These are phyloP conservation scores for Daldinia concentrica DNA, from an alignment of 495 filamentous ascomycete species.

Conservation along the genomic window DNA sequence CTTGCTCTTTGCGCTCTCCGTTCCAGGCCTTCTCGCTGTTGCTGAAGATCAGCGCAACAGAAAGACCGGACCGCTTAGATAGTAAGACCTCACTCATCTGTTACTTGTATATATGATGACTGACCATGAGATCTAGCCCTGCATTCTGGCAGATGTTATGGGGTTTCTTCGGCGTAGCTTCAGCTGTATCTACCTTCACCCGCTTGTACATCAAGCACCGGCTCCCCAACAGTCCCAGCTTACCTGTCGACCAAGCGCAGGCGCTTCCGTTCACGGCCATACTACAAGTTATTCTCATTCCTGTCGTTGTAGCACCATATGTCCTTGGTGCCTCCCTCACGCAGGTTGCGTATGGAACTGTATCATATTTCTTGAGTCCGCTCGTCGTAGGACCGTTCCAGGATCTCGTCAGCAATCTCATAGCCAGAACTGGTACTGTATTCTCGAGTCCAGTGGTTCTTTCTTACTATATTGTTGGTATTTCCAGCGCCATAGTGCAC, in stretches of 20 bases:
- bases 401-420: conserved; percentile 3
- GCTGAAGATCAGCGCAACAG: conserved; percentile 20
- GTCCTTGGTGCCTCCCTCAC: conserved; percentile 8
- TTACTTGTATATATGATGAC: not conserved
- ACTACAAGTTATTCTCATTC: not conserved
- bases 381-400: conserved; percentile 20
- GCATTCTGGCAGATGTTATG: conserved; percentile 30
- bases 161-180: conserved; percentile 27
- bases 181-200: conserved; percentile 12
- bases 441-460: not conserved
- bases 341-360: conserved; percentile 7
- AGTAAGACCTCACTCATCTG: conserved; percentile 11
- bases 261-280: conserved; percentile 27
- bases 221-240: conserved; percentile 1
- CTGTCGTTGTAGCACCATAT: conserved; percentile 3
- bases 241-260: conserved; percentile 24
- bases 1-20: conserved; percentile 20
- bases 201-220: conserved; percentile 21
- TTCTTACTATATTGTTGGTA: conserved; percentile 18
- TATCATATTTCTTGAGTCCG: conserved; percentile 14
- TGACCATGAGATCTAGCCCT: conserved; percentile 9
- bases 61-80: conserved; percentile 18
- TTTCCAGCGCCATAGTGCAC: conserved; percentile 3
- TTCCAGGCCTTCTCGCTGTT: conserved; percentile 18
- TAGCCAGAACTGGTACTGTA: not conserved